Percentiles rank a stretch among this genome's conserved stretches.
These are phyloP conservation scores for Apiospora koreana DNA, from an alignment of 2,329 filamentous ascomycete species.

Conservation along the genomic window DNA sequence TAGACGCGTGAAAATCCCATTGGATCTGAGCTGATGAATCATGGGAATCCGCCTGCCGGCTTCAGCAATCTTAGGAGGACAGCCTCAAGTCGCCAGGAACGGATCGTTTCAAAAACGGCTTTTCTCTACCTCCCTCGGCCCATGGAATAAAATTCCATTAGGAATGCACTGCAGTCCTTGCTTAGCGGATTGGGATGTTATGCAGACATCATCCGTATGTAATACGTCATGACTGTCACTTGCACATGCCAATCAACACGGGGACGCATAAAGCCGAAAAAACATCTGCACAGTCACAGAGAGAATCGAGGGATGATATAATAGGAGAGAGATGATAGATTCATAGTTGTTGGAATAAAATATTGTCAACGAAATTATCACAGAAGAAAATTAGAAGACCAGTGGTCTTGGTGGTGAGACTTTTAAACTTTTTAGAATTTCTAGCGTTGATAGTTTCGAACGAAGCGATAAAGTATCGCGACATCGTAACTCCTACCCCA, in stretches of 20 bases:
- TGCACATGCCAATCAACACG: neutral
- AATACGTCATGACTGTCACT: slow-evolving; percentile 18
- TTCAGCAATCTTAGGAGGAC: neutral
- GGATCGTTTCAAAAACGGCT: neutral
- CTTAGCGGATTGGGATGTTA: neutral
- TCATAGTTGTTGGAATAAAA: too few species aligned
- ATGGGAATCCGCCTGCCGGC: neutral
- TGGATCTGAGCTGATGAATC: neutral
- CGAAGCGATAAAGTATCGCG: neutral
- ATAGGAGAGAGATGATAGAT: too few species aligned
- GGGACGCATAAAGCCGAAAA: neutral
- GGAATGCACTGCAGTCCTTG: neutral
- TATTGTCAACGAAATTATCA: too few species aligned
- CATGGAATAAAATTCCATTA: neutral
- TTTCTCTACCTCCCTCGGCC: neutral
- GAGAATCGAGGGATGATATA: neutral
- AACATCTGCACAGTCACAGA: neutral
- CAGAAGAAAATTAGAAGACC: neutral
- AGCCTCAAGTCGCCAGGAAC: neutral
- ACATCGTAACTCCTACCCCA: neutral
- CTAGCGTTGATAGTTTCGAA: neutral
- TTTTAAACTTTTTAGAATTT: neutral
- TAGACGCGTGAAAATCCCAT: neutral
- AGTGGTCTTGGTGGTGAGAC: neutral
- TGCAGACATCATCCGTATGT: neutral